Evolutionary conservation across 352 stramenopile genomes (phyloP).

Genomic region (Hyphochytrium catenoides): DNA sequence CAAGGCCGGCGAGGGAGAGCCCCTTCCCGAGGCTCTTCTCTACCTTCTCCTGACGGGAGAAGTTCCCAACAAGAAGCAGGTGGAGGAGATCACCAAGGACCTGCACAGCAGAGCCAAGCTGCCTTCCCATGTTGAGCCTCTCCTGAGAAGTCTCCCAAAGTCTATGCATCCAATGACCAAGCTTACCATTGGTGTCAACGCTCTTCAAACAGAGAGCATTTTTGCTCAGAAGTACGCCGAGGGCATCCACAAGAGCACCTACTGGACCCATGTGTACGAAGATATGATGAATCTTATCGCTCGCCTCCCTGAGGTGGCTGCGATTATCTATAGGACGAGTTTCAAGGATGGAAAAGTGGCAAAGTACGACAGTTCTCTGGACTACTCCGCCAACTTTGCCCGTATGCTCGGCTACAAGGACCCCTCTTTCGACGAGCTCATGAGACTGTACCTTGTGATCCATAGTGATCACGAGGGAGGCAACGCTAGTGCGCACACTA

Average conservation of each 20-base stretch:
- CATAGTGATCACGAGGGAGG: conserved; percentile 97
- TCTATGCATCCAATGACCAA: conserved; percentile 98
- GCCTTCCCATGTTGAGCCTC: conserved; percentile 77
- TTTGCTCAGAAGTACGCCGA: conserved; percentile 91
- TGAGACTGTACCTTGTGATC: conserved; percentile 97
- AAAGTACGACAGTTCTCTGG: conserved; percentile 75
- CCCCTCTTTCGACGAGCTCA: conserved; percentile 92
- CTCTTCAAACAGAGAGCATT: conserved; percentile 79
- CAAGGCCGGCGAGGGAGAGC: conserved; percentile 63
- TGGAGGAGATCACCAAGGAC: conserved; percentile 78
- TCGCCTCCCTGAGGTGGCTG: conserved; percentile 85
- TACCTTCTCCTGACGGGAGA: conserved; percentile 94
- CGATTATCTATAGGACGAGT: conserved; percentile 96
- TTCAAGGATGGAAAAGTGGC: conserved; percentile 79
- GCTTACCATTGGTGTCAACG: conserved; percentile 78
- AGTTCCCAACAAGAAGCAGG: conserved; percentile 87
- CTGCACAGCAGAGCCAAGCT: conserved; percentile 82
- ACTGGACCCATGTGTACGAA: conserved; percentile 92
- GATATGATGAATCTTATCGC: conserved; percentile 95
- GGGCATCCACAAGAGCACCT: conserved; percentile 90
- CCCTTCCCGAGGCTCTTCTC: conserved; percentile 84
- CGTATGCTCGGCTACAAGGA: conserved; percentile 93
- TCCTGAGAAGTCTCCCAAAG: conserved; percentile 86
- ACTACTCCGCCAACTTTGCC: conserved; percentile 97
- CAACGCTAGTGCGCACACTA: conserved; percentile 94